Conservation (phyloP, 1,284 basidiomycete genomes). For the Marasmius tenuissimus region DNA sequence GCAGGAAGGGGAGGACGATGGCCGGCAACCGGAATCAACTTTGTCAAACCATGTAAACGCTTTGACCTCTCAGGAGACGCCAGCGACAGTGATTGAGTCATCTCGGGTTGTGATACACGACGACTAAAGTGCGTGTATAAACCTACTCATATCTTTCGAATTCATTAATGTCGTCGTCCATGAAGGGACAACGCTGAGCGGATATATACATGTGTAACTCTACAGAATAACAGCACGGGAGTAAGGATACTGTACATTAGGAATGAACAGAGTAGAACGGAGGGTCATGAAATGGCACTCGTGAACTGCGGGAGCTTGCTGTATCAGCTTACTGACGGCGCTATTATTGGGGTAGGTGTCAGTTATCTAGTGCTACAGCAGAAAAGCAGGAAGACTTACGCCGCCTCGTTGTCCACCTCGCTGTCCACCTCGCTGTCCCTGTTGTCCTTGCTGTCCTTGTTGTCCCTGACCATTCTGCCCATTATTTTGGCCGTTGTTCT, state of each 20-base stretch:
- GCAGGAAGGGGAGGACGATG: constrained; percentile 36
- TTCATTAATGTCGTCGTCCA: too few relatives aligned
- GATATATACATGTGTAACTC: too few relatives aligned
- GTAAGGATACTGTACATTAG: too few relatives aligned
- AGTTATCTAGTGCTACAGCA: too few relatives aligned
- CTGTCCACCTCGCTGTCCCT: background rate
- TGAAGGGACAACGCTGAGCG: too few relatives aligned
- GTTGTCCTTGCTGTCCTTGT: background rate
- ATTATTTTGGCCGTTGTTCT: background rate
- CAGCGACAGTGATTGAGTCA: constrained; percentile 27
- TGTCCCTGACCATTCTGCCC: background rate
- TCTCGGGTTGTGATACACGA: constrained; percentile 52
- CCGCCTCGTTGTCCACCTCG: background rate
- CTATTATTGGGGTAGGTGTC: too few relatives aligned
- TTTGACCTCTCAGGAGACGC: background rate
- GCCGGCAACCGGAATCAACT: constrained; percentile 14
- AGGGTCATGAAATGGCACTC: too few relatives aligned
- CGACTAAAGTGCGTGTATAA: constrained; percentile 26
- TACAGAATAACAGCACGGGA: too few relatives aligned
- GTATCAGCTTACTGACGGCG: too few relatives aligned
- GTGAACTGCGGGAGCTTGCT: too few relatives aligned
- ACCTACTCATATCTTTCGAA: background rate
- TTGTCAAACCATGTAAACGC: constrained; percentile 4
- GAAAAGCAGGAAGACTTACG: background rate
- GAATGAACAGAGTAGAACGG: too few relatives aligned